Base-by-base conservation (phyloP, 2,329 filamentous ascomycete species). In the Botrytis aclada region DNA sequence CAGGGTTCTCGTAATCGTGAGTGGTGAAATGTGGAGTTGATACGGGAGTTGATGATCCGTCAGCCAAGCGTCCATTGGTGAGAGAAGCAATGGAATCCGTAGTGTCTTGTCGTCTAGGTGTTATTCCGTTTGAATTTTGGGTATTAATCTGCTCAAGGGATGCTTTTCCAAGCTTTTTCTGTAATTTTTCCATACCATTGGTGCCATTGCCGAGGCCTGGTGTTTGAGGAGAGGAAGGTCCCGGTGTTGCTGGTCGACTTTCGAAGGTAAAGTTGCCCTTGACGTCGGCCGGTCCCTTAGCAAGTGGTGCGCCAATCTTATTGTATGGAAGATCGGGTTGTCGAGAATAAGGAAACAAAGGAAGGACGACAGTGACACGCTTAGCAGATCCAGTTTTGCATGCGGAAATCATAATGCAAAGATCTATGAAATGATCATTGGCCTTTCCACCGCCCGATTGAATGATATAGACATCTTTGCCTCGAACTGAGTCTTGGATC, bases 401-500 rank as follows among this genome's bases (percentile, higher is more conserved):
- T 75, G 96, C 96, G n/a, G 94, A 97, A 79, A 98, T 95, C 85
- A 96, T 97, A 84, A 98, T 98, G 82, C 97, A 93, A 67, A 98
- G 90, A 81, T 99, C 96, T 85, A 99, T 92, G 77, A 99, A 89
- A 84, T 97, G 91, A 84, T 99, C 96, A 82, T 99, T 99, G 84
- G 98, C 93, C 79, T 92, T 93, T 76, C 94, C 94, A 78, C 93
- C 93, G 78, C 94, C 94, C 60, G 94, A 96, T 84, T 98, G 95
- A 80, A 99, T 94, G 81, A 98, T 98, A 85, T 97, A 99, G 82
- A 98, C 96, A 89, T 99, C 96, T 83, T 99, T 99, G 78, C 93
- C 96, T 79, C 96, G 92, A 69, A 99, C 96, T 22, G 94, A 97
- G 83, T 99, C 96, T 82, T 95, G 89, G 80, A 99, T 97, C 83